Conservation (phyloP, 495 filamentous ascomycete species). For the Extremus antarcticus region DNA sequence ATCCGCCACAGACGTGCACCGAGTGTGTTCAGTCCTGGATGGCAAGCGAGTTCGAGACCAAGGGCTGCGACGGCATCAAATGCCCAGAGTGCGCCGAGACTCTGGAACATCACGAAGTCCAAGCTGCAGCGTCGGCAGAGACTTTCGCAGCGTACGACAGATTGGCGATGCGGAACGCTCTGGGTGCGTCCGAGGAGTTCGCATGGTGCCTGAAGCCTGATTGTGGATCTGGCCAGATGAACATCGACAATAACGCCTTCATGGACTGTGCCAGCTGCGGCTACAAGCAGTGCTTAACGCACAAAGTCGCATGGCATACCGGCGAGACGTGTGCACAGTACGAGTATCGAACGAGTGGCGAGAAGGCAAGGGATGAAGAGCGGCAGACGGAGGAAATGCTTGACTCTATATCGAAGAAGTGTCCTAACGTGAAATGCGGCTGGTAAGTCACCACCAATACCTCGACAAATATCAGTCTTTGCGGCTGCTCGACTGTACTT, state of each 20-base stretch:
- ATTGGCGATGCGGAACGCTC: conserved; percentile 5
- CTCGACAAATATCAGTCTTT: neutral
- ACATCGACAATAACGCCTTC: conserved; percentile 11
- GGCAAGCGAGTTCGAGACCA: conserved; percentile 13
- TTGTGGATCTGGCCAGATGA: conserved; percentile 13
- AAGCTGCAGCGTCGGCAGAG: conserved; percentile 4
- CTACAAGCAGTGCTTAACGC: conserved; percentile 30
- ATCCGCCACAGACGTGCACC: conserved; percentile 4
- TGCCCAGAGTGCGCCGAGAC: conserved; percentile 19
- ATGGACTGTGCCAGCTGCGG: conserved; percentile 31
- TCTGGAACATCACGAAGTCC: conserved; percentile 18
- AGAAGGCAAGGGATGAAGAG: conserved; percentile 21
- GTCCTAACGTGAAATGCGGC: conserved; percentile 21
- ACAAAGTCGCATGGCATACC: conserved; percentile 32
- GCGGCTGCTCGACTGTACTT: too few relatives aligned
- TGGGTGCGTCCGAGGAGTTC: conserved; percentile 7
- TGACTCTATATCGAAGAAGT: conserved; percentile 24
- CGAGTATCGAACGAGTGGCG: conserved; percentile 23
- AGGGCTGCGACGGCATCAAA: conserved; percentile 15
- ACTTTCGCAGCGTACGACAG: conserved; percentile 18
- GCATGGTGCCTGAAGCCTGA: conserved; percentile 15
- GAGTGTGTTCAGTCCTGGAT: conserved; percentile 19
- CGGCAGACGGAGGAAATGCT: conserved; percentile 16
- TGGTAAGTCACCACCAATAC: conserved; percentile 3
- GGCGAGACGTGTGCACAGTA: conserved; percentile 34